These are phyloP conservation scores for Peniophora sp. DNA, from an alignment of 1,284 basidiomycete species.

Conservation along the genomic window DNA sequence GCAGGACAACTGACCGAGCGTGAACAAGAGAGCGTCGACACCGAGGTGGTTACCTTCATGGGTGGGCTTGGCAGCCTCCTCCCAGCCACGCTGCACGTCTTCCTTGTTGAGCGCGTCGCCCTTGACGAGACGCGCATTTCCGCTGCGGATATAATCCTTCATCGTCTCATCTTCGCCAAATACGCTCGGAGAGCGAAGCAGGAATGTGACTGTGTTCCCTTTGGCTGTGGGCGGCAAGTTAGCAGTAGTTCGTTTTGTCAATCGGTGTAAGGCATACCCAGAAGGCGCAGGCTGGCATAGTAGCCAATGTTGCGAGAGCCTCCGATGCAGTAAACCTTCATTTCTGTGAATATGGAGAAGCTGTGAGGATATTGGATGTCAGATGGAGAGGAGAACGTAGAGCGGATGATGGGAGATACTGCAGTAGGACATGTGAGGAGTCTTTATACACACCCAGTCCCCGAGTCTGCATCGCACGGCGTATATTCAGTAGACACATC, in stretches of 20 bases:
- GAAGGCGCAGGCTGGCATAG: conserved; percentile 38
- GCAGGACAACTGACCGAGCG: conserved; percentile 9
- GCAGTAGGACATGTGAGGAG: too few relatives aligned
- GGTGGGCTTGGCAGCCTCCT: conserved; percentile 24
- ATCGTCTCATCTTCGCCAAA: background rate
- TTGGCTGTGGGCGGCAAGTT: too few relatives aligned
- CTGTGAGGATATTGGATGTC: background rate
- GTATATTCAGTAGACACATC: too few relatives aligned
- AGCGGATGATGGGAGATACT: too few relatives aligned
- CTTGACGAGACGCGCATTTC: conserved; percentile 35
- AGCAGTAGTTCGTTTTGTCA: conserved; percentile 1
- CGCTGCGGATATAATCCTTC: conserved; percentile 10
- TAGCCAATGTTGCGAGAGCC: conserved; percentile 62
- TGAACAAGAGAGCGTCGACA: conserved; percentile 43
- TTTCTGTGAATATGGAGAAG: conserved; percentile 10
- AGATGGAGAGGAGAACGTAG: too few relatives aligned
- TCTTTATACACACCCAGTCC: too few relatives aligned
- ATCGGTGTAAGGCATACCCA: conserved; percentile 28
- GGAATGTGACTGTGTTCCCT: conserved; percentile 42
- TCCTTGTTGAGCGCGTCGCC: conserved; percentile 42
- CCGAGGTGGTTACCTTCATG: background rate
- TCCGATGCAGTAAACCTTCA: conserved; percentile 43
- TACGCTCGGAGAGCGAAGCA: conserved; percentile 26
- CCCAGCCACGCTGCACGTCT: conserved; percentile 39
- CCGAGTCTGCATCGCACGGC: too few relatives aligned